A percentile compares a stretch with the other conserved stretches of the same genome.
Conservation (phyloP, 176 grass and related monocot genomes). For the Metroxylon sagu region DNA sequence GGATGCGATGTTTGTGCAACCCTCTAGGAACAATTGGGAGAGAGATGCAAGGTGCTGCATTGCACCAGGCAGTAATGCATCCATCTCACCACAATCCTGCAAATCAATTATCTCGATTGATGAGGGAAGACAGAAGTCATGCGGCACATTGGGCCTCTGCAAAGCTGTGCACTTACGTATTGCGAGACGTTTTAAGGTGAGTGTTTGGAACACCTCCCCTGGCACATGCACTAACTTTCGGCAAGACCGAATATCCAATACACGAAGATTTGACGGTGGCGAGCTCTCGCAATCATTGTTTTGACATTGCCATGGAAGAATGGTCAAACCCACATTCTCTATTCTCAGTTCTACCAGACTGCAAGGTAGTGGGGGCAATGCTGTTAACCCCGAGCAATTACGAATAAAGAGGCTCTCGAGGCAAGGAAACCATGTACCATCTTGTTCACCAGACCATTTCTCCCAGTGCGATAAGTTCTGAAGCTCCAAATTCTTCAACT, state of each 20-base stretch:
- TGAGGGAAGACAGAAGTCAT: no score
- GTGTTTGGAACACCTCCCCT: no score
- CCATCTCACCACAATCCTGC: constrained; percentile 29
- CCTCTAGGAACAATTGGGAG: no score
- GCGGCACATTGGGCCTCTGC: neutral
- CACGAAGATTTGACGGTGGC: no score
- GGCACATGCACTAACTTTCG: no score
- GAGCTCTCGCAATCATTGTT: no score
- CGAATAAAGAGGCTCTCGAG: constrained; percentile 24
- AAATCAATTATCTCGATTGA: no score
- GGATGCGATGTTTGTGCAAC: constrained; percentile 22
- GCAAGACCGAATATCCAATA: no score
- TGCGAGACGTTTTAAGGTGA: no score
- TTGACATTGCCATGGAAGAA: no score
- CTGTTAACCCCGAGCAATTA: constrained; percentile 22
- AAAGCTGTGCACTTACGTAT: neutral
- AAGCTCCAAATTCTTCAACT: constrained; percentile 31
- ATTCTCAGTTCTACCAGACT: constrained; percentile 28
- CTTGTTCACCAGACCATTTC: constrained; percentile 31
- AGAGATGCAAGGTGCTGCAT: constrained; percentile 29
- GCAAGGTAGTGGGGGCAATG: constrained; percentile 20
- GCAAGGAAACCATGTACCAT: constrained; percentile 21
- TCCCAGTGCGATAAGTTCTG: constrained; percentile 13
- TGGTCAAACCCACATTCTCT: constrained; percentile 8
- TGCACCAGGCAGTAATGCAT: constrained; percentile 17